Conservation (phyloP, 208 protist species). For the Leishmania mexicana region DNA sequence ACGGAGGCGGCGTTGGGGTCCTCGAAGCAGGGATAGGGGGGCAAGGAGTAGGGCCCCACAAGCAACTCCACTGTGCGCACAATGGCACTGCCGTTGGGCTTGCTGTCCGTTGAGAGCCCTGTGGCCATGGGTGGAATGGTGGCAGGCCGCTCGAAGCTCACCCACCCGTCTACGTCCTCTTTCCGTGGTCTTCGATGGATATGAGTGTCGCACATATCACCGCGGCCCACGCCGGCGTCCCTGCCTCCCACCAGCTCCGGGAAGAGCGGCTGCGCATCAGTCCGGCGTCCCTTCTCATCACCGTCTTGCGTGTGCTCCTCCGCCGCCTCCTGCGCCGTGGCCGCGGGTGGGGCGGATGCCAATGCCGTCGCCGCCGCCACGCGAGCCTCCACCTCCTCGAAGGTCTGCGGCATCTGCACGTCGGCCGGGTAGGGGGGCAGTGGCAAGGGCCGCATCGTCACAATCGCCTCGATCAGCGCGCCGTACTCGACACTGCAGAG, state of each 20-base stretch:
- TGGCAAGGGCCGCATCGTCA: conserved; percentile 21
- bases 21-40: conserved; percentile 54
- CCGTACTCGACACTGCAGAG: conserved; percentile 63
- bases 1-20: conserved; percentile 1
- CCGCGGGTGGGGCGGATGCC: conserved; percentile 1
- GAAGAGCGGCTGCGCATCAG: conserved; percentile 65
- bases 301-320: background rate
- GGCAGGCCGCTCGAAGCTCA: conserved; percentile 17
- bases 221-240: background rate
- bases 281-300: conserved; percentile 35
- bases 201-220: background rate
- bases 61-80: conserved; percentile 26
- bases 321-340: conserved; percentile 6
- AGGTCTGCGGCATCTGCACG: conserved; percentile 20
- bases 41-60: conserved; percentile 23
- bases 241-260: conserved; percentile 26
- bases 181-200: conserved; percentile 10
- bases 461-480: conserved; percentile 46
- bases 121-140: background rate
- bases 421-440: conserved; percentile 22
- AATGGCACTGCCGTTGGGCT: background rate
- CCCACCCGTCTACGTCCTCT: conserved; percentile 44
- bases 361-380: conserved; percentile 11
- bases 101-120: background rate
- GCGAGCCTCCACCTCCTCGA: conserved; percentile 22